A percentile compares a stretch with the other conserved stretches of the same genome.
Conservation (phyloP, 345 rosid species). For the Citrus inodora region DNA sequence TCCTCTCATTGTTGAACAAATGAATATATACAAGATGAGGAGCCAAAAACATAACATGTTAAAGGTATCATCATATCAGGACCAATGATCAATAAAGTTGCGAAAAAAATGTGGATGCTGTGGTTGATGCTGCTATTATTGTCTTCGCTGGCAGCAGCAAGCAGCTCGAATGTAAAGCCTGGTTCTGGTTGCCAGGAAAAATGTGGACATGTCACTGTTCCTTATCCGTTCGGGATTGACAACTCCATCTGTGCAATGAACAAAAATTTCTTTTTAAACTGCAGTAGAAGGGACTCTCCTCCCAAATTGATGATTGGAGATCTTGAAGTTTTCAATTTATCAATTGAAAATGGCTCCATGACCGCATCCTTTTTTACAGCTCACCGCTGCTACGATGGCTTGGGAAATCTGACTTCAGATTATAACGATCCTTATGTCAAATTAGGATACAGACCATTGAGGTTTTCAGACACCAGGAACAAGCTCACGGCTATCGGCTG, state of each 20-base stretch:
- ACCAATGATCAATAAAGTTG: neutral
- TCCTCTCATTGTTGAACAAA: too few species aligned
- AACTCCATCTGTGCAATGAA: neutral
- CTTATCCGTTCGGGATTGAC: neutral
- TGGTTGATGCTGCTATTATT: neutral
- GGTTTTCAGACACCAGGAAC: too few species aligned
- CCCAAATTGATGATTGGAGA: neutral
- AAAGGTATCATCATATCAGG: too few species aligned
- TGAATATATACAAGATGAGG: too few species aligned
- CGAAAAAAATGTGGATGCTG: neutral
- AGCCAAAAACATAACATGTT: too few species aligned
- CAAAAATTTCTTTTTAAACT: constrained; percentile 12
- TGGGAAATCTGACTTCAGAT: too few species aligned
- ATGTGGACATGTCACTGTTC: neutral
- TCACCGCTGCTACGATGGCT: too few species aligned
- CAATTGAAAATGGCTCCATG: too few species aligned
- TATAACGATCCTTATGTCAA: rapidly evolving
- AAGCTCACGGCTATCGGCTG: neutral
- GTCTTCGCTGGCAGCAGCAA: neutral
- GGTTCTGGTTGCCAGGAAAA: neutral
- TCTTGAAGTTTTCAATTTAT: too few species aligned
- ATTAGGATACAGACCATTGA: too few species aligned
- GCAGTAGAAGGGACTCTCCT: neutral
- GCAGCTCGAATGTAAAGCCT: neutral
- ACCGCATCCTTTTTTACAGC: too few species aligned